Conservation (phyloP, 371 early-diverging fungal species). For the Syncephalastrum sp. region DNA sequence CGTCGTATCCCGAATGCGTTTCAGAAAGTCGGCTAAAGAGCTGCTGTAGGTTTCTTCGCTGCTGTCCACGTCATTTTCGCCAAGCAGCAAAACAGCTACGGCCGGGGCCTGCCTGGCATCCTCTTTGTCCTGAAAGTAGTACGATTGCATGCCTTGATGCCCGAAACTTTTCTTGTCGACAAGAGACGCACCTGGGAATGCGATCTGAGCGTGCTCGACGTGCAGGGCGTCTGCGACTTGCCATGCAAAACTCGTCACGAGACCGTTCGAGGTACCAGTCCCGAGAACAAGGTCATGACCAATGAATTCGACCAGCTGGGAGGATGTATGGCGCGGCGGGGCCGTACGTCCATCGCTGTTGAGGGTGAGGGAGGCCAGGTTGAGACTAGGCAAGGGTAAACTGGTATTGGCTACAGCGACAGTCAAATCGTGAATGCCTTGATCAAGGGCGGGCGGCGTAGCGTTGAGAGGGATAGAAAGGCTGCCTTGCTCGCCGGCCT, state of each 20-base stretch:
- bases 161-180: slow-evolving; percentile 14
- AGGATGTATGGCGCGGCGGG: slow-evolving; percentile 10
- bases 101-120: slow-evolving; percentile 17
- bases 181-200: slow-evolving; percentile 29
- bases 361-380: slow-evolving; percentile 21
- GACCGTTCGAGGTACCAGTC: slow-evolving; percentile 20
- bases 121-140: slow-evolving; percentile 25
- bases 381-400: slow-evolving; percentile 2
- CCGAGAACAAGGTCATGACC: slow-evolving; percentile 40
- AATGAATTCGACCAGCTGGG: slow-evolving; percentile 32
- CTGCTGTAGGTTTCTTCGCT: slow-evolving; percentile 18
- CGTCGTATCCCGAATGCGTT: slow-evolving; percentile 20
- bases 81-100: slow-evolving; percentile 27
- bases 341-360: slow-evolving; percentile 16
- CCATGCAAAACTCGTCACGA: slow-evolving; percentile 40
- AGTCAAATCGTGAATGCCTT: slow-evolving; percentile 12
- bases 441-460: slow-evolving; percentile 13
- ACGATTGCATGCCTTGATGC: slow-evolving; percentile 23
- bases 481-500: slow-evolving; percentile 10
- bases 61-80: slow-evolving; percentile 21
- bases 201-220: slow-evolving; percentile 32
- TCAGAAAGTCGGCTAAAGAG: slow-evolving; percentile 18
- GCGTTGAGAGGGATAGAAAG: slow-evolving; percentile 11
- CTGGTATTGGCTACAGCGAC: slow-evolving; percentile 15
- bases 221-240: slow-evolving; percentile 26